Evolutionary conservation across 331 rosid species (phyloP).

Genomic region (Spiraea crenata): DNA sequence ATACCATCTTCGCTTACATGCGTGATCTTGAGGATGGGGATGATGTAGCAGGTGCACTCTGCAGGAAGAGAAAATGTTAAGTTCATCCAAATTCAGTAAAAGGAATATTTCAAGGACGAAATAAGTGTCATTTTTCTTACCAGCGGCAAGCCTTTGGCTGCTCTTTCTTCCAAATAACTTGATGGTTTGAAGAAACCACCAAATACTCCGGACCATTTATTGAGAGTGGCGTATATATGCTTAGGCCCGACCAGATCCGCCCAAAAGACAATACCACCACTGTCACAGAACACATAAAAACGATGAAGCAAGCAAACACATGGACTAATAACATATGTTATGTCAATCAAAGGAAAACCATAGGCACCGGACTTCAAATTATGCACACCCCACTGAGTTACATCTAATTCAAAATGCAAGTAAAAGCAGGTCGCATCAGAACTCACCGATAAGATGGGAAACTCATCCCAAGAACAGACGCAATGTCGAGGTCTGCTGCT

Average conservation of each 20-base stretch:
- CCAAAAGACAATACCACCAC: conserved; percentile 96
- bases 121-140: conserved; percentile 39
- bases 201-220: conserved; percentile 72
- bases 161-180: conserved; percentile 89
- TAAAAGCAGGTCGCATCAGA: neutral
- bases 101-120: neutral
- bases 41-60: conserved; percentile 66
- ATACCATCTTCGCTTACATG: conserved; percentile 32
- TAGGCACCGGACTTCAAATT: neutral
- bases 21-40: conserved; percentile 50
- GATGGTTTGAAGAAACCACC: conserved; percentile 87
- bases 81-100: neutral
- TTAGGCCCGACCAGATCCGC: conserved; percentile 82
- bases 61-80: conserved; percentile 19
- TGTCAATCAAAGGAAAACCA: neutral
- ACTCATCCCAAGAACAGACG: conserved; percentile 98
- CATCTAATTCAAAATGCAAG: too few relatives aligned
- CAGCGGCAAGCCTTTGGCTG: conserved; percentile 67
- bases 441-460: conserved; percentile 81
- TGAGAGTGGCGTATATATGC: conserved; percentile 65
- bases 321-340: neutral
- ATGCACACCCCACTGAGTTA: neutral
- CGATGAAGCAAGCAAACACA: conserved; percentile 14
- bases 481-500: conserved; percentile 87
- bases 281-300: conserved; percentile 32